Percentiles rank a stretch among this genome's conserved stretches.
These are phyloP conservation scores for Casaregolazyma lundiana DNA, from an alignment of 1,139 yeast genomes.

Conservation along the genomic window DNA sequence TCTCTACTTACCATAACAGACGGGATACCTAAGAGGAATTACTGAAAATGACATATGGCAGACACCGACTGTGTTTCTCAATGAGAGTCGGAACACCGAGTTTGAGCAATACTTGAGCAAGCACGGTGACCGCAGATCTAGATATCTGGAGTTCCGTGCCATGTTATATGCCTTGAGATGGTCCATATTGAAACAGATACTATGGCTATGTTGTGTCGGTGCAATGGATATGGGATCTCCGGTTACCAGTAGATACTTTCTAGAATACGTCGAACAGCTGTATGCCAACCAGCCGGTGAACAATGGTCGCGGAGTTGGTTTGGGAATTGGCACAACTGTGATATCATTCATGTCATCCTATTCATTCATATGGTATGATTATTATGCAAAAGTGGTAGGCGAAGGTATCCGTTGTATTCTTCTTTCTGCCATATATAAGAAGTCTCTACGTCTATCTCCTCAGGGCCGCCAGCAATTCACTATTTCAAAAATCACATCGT, in stretches of 20 bases:
- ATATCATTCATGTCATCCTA: conserved; percentile 9
- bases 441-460: conserved; percentile 14
- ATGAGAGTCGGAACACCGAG: conserved; percentile 4
- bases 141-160: conserved; percentile 12
- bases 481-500: conserved; percentile 15
- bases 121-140: conserved; percentile 1
- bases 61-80: conserved; percentile 7
- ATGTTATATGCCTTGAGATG: conserved; percentile 9
- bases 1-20: neutral
- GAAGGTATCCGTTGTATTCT: conserved; percentile 14
- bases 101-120: conserved; percentile 4
- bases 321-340: conserved; percentile 13
- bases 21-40: conserved; percentile 15
- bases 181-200: conserved; percentile 4
- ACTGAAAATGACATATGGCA: conserved; percentile 15
- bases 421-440: conserved; percentile 13
- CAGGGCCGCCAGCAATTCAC: conserved; percentile 12
- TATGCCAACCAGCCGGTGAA: conserved; percentile 9
- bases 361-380: conserved; percentile 11
- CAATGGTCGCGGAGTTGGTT: conserved; percentile 16
- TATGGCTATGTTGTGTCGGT: conserved; percentile 8
- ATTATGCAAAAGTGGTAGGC: conserved; percentile 10
- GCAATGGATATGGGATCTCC: conserved; percentile 11
- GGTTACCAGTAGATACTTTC: conserved; percentile 10
- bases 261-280: conserved; percentile 12